Percentiles rank a stretch among this genome's conserved stretches.
Evolutionary conservation across 768 basidiomycete genomes (phyloP).

Genomic region (Phanerodontia chrysosporium): DNA sequence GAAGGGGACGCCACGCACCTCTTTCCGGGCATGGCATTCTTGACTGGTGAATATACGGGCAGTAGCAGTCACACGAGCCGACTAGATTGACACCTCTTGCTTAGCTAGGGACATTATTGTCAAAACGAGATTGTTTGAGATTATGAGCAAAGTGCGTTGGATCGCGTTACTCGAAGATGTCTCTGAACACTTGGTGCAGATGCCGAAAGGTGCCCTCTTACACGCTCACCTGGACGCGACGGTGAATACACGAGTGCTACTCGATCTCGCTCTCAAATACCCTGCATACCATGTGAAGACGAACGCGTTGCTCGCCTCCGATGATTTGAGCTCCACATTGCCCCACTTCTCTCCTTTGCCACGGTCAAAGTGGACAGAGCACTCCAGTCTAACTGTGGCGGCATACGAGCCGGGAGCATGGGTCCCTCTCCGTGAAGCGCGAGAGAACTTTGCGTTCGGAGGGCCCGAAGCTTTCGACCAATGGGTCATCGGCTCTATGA

Average conservation of each 20-base stretch:
- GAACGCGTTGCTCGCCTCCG: conserved; percentile 32
- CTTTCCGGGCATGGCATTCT: conserved; percentile 77
- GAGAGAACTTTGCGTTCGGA: conserved; percentile 53
- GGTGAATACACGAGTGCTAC: conserved; percentile 49
- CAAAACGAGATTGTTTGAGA: conserved; percentile 56
- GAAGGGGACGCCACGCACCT: conserved; percentile 48
- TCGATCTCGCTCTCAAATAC: conserved; percentile 52
- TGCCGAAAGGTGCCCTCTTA: conserved; percentile 78
- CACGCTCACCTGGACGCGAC: conserved; percentile 77
- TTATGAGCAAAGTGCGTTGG: conserved; percentile 50
- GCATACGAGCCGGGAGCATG: conserved; percentile 45
- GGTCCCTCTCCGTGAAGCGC: conserved; percentile 52
- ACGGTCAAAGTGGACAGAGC: conserved; percentile 18
- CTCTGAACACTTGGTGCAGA: conserved; percentile 34
- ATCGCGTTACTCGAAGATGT: background rate
- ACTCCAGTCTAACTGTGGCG: conserved; percentile 34
- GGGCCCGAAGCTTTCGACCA: conserved; percentile 65
- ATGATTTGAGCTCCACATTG: conserved; percentile 37
- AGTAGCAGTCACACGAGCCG: background rate
- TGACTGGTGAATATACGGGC: conserved; percentile 46
- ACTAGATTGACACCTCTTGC: background rate
- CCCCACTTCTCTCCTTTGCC: conserved; percentile 56
- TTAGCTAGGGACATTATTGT: conserved; percentile 37
- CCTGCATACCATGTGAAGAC: conserved; percentile 58
- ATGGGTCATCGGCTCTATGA: conserved; percentile 57